Evolutionary conservation across 148 eudicot species (phyloP).

Genomic region (Spergularia marina): DNA sequence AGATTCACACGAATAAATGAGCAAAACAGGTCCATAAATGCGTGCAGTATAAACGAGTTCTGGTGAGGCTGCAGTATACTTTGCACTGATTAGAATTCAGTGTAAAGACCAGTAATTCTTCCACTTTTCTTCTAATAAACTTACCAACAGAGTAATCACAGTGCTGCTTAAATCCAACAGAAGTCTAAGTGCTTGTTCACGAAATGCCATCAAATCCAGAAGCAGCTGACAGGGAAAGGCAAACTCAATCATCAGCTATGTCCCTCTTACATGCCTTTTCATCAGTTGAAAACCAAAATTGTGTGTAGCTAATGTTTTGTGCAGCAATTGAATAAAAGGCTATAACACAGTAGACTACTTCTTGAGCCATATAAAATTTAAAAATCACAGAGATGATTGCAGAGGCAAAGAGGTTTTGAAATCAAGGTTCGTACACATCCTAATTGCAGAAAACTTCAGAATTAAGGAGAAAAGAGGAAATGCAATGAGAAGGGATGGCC

Average conservation of each 20-base stretch:
- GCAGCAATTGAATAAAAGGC: not conserved
- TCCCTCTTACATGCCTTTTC: not conserved
- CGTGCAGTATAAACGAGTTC: slow-evolving; percentile 88
- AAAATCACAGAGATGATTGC: not conserved
- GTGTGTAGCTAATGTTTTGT: not conserved
- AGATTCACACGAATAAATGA: slow-evolving; percentile 95
- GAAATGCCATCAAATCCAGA: slow-evolving; percentile 95
- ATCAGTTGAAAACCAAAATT: not conserved
- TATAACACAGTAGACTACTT: not conserved
- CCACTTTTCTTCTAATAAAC: slow-evolving; percentile 22
- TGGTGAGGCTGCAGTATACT: slow-evolving; percentile 89
- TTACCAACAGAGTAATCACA: slow-evolving; percentile 91
- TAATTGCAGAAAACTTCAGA: not conserved
- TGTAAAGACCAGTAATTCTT: not conserved
- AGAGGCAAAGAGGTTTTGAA: slow-evolving; percentile 13
- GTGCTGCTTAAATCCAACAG: slow-evolving; percentile 97
- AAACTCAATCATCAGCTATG: slow-evolving; percentile 16
- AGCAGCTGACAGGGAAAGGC: slow-evolving; percentile 61
- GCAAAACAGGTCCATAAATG: slow-evolving; percentile 98
- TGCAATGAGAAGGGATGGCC: not conserved
- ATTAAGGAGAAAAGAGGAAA: not conserved
- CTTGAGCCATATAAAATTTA: slow-evolving; percentile 1
- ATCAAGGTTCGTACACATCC: not conserved
- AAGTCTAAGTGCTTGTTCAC: slow-evolving; percentile 94
- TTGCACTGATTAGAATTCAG: slow-evolving; percentile 34